phyloP scores from a whole-genome alignment of 2,329 filamentous ascomycete genomes.

The Monosporascus sp. region DNA sequence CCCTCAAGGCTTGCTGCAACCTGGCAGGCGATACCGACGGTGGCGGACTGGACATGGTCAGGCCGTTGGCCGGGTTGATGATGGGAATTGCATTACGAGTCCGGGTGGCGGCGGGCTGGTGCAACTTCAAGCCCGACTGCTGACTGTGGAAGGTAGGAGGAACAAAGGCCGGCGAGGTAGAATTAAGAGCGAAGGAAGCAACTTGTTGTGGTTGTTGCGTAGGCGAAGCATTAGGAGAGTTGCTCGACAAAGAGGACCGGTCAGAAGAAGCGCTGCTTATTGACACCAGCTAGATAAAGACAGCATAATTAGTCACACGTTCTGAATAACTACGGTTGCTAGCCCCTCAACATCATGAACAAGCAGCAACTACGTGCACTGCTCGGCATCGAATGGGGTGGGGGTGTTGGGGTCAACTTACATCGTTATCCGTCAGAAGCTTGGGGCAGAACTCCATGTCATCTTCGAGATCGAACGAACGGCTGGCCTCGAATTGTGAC shows the following conservation, averaged over 20 bases:
- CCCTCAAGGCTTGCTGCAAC: conserved; percentile 50
- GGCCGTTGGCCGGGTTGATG: conserved; percentile 89
- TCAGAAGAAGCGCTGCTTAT: conserved; percentile 88
- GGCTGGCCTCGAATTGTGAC: conserved; percentile 80
- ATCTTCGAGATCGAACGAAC: conserved; percentile 93
- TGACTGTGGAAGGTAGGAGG: conserved; percentile 62
- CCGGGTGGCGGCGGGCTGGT: conserved; percentile 85
- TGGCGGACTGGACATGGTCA: conserved; percentile 82
- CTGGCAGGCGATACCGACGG: conserved; percentile 60
- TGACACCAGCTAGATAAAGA: conserved; percentile 65
- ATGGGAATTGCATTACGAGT: conserved; percentile 95
- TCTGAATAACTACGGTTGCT: no score
- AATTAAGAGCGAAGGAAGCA: conserved; percentile 70
- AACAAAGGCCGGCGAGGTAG: conserved; percentile 59
- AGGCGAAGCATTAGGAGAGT: conserved; percentile 86
- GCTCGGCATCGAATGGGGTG: conserved; percentile 1
- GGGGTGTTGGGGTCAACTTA: conserved; percentile 45
- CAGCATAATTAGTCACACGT: no score
- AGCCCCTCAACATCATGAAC: no score
- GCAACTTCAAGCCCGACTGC: conserved; percentile 67
- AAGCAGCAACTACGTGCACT: conserved; percentile 4
- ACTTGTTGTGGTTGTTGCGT: conserved; percentile 80
- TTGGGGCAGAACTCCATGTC: conserved; percentile 93
- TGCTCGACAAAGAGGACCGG: conserved; percentile 89
- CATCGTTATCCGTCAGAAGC: conserved; percentile 88